phyloP scores from a whole-genome alignment of 257 asterid species.

The Penstemon eatonii region DNA sequence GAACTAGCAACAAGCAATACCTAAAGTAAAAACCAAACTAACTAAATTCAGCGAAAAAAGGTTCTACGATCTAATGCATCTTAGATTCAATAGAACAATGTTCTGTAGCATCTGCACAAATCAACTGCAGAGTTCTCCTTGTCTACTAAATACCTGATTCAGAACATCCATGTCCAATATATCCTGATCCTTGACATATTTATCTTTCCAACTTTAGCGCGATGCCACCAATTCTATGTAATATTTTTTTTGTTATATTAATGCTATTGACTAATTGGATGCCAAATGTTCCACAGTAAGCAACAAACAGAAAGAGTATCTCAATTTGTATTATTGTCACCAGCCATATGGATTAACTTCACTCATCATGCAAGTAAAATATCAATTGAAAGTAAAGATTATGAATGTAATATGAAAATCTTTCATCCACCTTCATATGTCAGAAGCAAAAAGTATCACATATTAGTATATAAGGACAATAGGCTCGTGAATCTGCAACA shows the following conservation, averaged over 20 bases:
- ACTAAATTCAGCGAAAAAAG: not conserved
- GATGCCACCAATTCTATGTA: not conserved
- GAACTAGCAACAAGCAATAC: constrained; percentile 12
- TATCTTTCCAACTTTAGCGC: not conserved
- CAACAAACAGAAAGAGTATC: not conserved
- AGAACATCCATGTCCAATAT: not conserved
- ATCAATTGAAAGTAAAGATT: not conserved
- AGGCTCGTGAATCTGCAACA: not conserved
- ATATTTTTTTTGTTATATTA: not conserved
- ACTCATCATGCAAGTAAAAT: not conserved
- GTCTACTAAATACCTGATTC: constrained; percentile 1
- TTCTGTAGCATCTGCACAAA: constrained; percentile 1
- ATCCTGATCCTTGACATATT: constrained; percentile 6
- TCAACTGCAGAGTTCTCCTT: not conserved
- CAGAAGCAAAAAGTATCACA: not conserved
- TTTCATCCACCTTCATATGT: not conserved
- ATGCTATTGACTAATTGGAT: not conserved
- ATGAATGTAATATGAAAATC: not conserved
- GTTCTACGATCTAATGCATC: not conserved
- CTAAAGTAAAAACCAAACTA: not conserved
- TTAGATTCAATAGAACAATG: not conserved
- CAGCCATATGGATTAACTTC: constrained; percentile 3
- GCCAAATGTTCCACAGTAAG: not conserved
- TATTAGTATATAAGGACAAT: not conserved
- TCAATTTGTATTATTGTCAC: constrained; percentile 1